Base-by-base conservation (phyloP, 164 flowering plant genomes). In the Nymphaea colorata region DNA sequence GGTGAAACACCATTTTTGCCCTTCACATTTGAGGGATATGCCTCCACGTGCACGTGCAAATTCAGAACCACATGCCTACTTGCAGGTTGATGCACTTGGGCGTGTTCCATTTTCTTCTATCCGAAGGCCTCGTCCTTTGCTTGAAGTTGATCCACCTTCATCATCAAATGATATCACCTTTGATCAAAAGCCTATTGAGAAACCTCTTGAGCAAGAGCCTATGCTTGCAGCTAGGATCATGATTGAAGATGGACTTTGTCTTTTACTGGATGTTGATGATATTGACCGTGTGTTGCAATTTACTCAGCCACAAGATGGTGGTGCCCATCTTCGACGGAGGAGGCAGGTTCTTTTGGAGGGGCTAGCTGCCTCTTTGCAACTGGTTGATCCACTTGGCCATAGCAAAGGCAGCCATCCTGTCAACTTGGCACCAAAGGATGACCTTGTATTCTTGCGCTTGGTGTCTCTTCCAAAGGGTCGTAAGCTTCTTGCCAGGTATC, bases 141-240 rank as follows among this genome's bases (percentile, higher is more conserved):
- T 91, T 68, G 95, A 93, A 74, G 91, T 83, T 73, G 95, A 91
- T 25, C 79, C 83, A 67, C 84, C 89, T 17, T 67, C 79, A 41
- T 68, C 82, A 25, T 61, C 76, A 8, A 67, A 81, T 18, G 74
- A 72, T 41, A 81, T 79, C 69, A 83, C 84, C 11, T 70, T 71
- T 57, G 42, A 68, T 61, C 96, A 89, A 44, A 79, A 81, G 67
- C 69, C 71, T 8, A 47, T 84, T 43, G 92, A 89, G 76, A 89
- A 79, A 81, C 91, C 98, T 42, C 79, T 93, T 66, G 98, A 91
- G 66, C 87, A 93, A 76, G 98, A 93, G 70, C 98, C 98, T 4
- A 83, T 93, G 96, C 86, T 93, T 69, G 98, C 97, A 44, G 97
- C 98, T 53, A 82, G 97, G 74, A 81, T 91, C 42, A 73, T 90